Conservation (phyloP, 805 yeast genomes). For the Hanseniaspora nectarophila region DNA sequence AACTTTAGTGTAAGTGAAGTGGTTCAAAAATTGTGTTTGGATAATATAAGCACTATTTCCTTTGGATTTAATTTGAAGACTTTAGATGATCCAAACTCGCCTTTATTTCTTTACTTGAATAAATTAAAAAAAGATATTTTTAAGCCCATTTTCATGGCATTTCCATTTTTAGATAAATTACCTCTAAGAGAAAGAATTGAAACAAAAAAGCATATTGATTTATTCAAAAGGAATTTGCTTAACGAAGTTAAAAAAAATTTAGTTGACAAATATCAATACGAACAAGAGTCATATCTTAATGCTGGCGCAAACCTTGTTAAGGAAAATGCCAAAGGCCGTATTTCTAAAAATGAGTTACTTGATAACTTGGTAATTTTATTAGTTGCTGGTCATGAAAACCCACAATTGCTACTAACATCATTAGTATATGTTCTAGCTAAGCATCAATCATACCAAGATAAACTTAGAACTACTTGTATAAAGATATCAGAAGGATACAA, state of each 20-base stretch:
- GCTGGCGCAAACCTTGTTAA: slow-evolving; percentile 34
- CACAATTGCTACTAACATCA: slow-evolving; percentile 41
- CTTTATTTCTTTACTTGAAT: slow-evolving; percentile 33
- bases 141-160: slow-evolving; percentile 41
- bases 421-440: slow-evolving; percentile 38
- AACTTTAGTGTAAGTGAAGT: slow-evolving; percentile 29
- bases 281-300: slow-evolving; percentile 24
- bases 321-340: slow-evolving; percentile 30
- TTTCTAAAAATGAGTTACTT: slow-evolving; percentile 37
- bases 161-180: slow-evolving; percentile 41
- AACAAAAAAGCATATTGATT: slow-evolving; percentile 35
- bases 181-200: slow-evolving; percentile 38
- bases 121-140: slow-evolving; percentile 42
- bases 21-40: slow-evolving; percentile 38
- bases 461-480: slow-evolving; percentile 21
- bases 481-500: slow-evolving; percentile 12
- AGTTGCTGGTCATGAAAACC: slow-evolving; percentile 57
- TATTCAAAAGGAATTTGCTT: slow-evolving; percentile 32
- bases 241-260: slow-evolving; percentile 28
- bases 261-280: slow-evolving; percentile 25
- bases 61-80: slow-evolving; percentile 40
- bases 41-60: slow-evolving; percentile 39
- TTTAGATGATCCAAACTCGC: slow-evolving; percentile 25
- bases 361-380: slow-evolving; percentile 45
- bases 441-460: slow-evolving; percentile 25